Base-by-base conservation (phyloP, 257 asterid species). In the Pogostemon cablin region DNA sequence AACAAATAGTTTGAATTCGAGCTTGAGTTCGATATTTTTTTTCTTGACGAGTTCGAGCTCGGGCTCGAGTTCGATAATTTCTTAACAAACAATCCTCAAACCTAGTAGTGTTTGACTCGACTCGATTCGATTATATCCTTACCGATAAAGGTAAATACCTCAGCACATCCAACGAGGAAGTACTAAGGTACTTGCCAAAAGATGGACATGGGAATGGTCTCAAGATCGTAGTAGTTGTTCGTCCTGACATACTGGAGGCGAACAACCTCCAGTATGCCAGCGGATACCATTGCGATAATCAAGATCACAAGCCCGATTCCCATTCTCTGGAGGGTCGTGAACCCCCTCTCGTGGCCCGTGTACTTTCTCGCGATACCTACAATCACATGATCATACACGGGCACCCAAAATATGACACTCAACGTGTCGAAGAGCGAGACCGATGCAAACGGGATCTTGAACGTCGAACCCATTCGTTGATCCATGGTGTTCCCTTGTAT, bases 141-240 rank as follows among this genome's bases (percentile, higher is more conserved):
- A 15, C 96, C 96, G 0, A 92, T 81, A 15, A 90, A 88, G 0
- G 92, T 88, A 70, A 92, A 90, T 0, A 92, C 98, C 42, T 92
- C 98, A 0, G 98, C 92, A 25, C 95, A 86, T 2, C 96, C 98
- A 4, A 92, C 76, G 9, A 92, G 63, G n/a, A 92, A 85, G 47
- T 92, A 92, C 48, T 86, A 92, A 0, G 98, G 98, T 0, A 88
- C 91, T 69, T 90, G 98, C 98, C 98, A 93, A 53, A 93, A 93
- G 38, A 93, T 90, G 0, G 95, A 72, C 78, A 90, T 87, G 0
- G 95, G 95, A n/a, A 90, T 68, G 2, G 75, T 81, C 72, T 79
- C 47, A 0, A 47, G 47, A 49, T 88, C 95, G 9, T 92, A 92
- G 65, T 66, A 82, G 55, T 80, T 46, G 9, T 87, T 68, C 43